A percentile compares a stretch with the other conserved stretches of the same genome.
phyloP scores from a whole-genome alignment of 2,329 filamentous ascomycete species.

The Diaporthe destruens region DNA sequence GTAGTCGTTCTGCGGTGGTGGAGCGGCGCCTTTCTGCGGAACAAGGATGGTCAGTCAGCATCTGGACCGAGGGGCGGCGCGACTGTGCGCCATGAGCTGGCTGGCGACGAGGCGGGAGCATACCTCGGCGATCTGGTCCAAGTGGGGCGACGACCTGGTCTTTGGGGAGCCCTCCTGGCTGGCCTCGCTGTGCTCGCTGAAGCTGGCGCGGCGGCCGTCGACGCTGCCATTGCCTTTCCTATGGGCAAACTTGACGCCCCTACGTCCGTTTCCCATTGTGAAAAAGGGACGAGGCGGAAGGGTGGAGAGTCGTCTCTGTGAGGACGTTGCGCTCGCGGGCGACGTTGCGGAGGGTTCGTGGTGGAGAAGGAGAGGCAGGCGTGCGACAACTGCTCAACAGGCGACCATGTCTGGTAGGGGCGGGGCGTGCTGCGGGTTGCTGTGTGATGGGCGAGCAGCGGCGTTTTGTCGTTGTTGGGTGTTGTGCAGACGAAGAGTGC shows the following conservation, averaged over 20 bases:
- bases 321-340: slow-evolving; percentile 18
- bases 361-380: slow-evolving; percentile 12
- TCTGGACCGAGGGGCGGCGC: slow-evolving; percentile 9
- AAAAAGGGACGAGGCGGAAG: not conserved
- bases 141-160: slow-evolving; percentile 47
- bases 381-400: slow-evolving; percentile 24
- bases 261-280: slow-evolving; percentile 55
- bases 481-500: not conserved
- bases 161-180: slow-evolving; percentile 68
- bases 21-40: slow-evolving; percentile 57
- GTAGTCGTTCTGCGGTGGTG: slow-evolving; percentile 74
- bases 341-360: not conserved
- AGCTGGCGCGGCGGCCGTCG: slow-evolving; percentile 75
- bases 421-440: too few species aligned
- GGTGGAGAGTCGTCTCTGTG: not conserved
- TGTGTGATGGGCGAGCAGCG: not conserved
- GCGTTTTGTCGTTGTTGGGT: not conserved
- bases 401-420: slow-evolving; percentile 25
- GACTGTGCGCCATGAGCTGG: not conserved
- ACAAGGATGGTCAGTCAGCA: slow-evolving; percentile 46
- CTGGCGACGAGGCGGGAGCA: slow-evolving; percentile 4
- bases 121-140: slow-evolving; percentile 57
- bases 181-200: slow-evolving; percentile 77
- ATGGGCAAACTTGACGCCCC: slow-evolving; percentile 68
- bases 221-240: slow-evolving; percentile 61